Evolutionary conservation across 1,284 basidiomycete genomes (phyloP).

Genomic region (Heterobasidion parviporum): DNA sequence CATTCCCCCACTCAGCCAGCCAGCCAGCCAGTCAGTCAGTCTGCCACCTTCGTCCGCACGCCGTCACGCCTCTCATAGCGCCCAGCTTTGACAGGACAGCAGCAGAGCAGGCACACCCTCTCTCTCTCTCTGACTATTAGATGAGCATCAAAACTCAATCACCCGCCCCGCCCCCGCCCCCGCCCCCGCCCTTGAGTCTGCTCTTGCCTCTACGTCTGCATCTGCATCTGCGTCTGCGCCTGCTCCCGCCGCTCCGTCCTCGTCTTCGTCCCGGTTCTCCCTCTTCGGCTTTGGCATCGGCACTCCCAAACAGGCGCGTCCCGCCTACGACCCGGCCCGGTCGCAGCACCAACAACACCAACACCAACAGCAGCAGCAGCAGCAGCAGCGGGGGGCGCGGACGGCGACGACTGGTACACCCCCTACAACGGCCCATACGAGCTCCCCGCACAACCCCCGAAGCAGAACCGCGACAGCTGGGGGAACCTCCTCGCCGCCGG

Average conservation of each 20-base stretch:
- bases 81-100: too few relatives aligned
- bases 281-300: constrained; percentile 8
- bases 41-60: too few relatives aligned
- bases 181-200: too few relatives aligned
- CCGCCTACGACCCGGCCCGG: not conserved
- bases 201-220: too few relatives aligned
- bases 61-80: too few relatives aligned
- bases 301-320: constrained; percentile 3
- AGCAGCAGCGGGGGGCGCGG: not conserved
- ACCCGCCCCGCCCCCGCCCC: too few relatives aligned
- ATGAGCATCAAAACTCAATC: too few relatives aligned
- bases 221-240: not conserved
- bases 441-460: constrained; percentile 1
- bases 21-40: not conserved
- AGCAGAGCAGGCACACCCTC: too few relatives aligned
- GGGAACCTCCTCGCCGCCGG: not conserved
- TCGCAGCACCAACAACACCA: not conserved
- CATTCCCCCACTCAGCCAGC: not conserved
- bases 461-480: not conserved
- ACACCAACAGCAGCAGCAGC: not conserved
- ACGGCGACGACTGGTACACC: constrained; percentile 41
- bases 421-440: constrained; percentile 58
- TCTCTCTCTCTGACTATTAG: too few relatives aligned
- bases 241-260: not conserved
- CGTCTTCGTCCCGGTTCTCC: constrained; percentile 6